Evolutionary conservation across 495 filamentous ascomycete genomes (phyloP), one percentile per base, ranked within the genome.

Genomic region (Xylaria telfairii): DNA sequence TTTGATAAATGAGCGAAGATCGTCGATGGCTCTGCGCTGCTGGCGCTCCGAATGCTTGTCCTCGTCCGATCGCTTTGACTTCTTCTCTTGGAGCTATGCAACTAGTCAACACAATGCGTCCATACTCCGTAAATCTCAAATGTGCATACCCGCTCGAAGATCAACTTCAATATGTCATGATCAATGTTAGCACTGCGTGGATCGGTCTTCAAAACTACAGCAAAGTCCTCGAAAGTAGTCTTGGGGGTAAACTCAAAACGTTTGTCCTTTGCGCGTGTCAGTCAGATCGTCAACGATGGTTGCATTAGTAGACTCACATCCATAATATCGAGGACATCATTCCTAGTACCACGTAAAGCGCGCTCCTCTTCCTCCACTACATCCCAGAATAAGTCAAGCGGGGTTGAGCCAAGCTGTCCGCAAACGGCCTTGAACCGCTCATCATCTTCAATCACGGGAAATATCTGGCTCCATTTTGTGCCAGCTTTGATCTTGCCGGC

Each of bases 371-470:
- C 95, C 77, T 97, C 95, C 19, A 98, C 88, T 61, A 94, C 86
- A 81, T 99, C 96, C 95, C 96, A 97, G 81, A 98, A 97, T 10
- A 99, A 84, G 69, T 99, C 96, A 70, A 97, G 85, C n/a, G 95
- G 93, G 5, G 89, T 92, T 4, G 96, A 98, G 64, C 96, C 96
- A 51, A 89, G 76, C 74, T 96, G 93, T 53, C 95, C 96, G 39
- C 96, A 87, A 83, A 97, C 92, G 59, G 89, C 92, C 76, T 84
- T 87, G 82, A 96, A 98, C 68, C 94, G 91, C 56, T 92, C 86
- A 74, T 98, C 96, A 74, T 92, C 85, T 72, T 92, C 87, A 73
- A 99, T 88, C 62, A 91, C 77, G 4, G 92, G 92, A 74, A 92
- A 86, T 71, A 97, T 85, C 67, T 94, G 87, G 83, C 87, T 92